Evolutionary conservation across 2,329 filamentous ascomycete species (phyloP).

Genomic region (Fusarium tjaetaba): DNA sequence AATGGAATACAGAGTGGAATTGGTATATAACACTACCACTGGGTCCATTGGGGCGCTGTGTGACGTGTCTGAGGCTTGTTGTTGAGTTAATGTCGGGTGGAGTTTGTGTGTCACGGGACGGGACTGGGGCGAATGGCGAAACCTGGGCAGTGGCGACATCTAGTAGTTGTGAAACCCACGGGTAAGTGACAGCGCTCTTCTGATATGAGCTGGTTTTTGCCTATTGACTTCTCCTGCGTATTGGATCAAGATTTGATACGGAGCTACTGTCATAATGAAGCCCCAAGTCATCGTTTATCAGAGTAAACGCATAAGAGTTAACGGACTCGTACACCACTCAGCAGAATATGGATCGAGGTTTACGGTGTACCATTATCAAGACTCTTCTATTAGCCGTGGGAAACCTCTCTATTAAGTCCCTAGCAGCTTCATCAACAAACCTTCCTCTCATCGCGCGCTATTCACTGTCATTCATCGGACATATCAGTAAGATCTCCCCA

Average conservation of each 20-base stretch:
- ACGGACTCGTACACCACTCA: background rate
- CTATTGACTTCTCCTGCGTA: background rate
- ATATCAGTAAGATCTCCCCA: background rate
- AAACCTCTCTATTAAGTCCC: background rate
- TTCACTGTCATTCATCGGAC: background rate
- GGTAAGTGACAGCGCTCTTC: rapidly evolving
- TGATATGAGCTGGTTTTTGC: rapidly evolving
- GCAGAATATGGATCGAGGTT: background rate
- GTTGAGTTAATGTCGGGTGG: background rate
- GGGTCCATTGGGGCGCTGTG: too few species aligned
- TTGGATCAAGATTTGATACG: background rate
- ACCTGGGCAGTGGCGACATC: background rate
- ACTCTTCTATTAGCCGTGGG: background rate
- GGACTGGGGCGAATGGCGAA: too few species aligned
- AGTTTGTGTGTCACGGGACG: background rate
- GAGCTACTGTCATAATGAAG: too few species aligned
- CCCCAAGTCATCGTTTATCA: background rate
- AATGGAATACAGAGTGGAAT: background rate
- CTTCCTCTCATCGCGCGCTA: background rate
- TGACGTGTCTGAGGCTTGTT: background rate
- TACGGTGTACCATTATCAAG: rapidly evolving
- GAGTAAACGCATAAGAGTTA: too few species aligned
- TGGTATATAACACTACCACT: background rate
- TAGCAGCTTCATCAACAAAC: background rate
- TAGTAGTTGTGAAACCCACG: rapidly evolving